Base-by-base conservation (phyloP, 495 filamentous ascomycete genomes). In the Trichodelitschia bisporula region DNA sequence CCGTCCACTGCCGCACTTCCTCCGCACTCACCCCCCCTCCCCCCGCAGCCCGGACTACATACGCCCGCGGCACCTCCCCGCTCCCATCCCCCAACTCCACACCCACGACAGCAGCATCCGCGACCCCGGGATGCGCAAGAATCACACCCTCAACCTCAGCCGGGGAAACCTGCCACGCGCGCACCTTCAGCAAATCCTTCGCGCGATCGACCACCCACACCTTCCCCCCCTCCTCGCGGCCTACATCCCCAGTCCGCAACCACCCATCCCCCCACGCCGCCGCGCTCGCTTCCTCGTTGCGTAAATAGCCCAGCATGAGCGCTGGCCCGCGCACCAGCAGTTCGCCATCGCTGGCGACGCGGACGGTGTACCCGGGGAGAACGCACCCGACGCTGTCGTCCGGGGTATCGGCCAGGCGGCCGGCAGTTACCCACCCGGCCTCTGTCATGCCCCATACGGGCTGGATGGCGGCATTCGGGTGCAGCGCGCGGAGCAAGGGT, bases 281-380 rank as follows among this genome's bases (percentile, higher is more conserved):
- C 18, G 29, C 21, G 2, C 30, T 38, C n/a, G 43, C 42, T 30
- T 45, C 37, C 3, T 29, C 30, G 17, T 48, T 43, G 10, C 43
- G 33, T 18, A 43, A 40, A 30, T 48, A 48, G 2, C 45, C 45
- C 11, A 18, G 20, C 6, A 46, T 31, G 12, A 48, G 32, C 12
- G 32, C 34, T 3, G 40, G 45, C 9, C 40, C 38, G 15, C 41
- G 19, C 4, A 42, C 33, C 26, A 36, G 40, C 14, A 48, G 35
- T 45, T 69, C 66, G 1, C 62, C 45, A 29, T 58, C 64, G 4
- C 44, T 54, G 0, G 56, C 55, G n/a, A n/a, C n/a, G n/a, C n/a
- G n/a, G n/a, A n/a, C n/a, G n/a, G n/a, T n/a, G n/a, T n/a, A n/a
- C n/a, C n/a, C n/a, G n/a, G n/a, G n/a, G n/a, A n/a, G n/a, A n/a